Evolutionary conservation across 164 flowering plant genomes (phyloP).

Genomic region (Cinnamomum micranthum): DNA sequence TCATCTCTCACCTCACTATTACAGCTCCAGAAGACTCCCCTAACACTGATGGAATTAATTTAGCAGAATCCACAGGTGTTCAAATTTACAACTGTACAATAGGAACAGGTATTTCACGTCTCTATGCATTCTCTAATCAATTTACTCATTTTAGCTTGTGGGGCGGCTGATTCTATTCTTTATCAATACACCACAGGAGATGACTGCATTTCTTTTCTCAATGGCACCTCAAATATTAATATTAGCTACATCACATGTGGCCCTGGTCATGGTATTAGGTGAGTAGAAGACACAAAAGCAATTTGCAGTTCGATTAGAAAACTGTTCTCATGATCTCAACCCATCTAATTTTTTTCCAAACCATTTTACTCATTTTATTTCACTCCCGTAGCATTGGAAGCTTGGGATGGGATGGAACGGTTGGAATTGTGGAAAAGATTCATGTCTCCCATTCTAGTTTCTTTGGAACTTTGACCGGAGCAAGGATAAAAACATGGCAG

Average conservation of each 20-base stretch:
- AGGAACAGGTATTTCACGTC: not conserved
- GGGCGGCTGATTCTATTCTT: too few relatives aligned
- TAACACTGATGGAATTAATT: conserved; percentile 6
- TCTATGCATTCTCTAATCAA: not conserved
- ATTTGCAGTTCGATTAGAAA: too few relatives aligned
- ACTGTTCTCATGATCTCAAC: too few relatives aligned
- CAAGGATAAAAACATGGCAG: conserved; percentile 42
- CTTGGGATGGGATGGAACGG: conserved; percentile 17
- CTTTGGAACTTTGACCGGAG: conserved; percentile 23
- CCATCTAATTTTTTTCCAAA: too few relatives aligned
- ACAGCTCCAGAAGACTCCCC: conserved; percentile 32
- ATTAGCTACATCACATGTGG: too few relatives aligned
- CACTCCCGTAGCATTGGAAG: conserved; percentile 26
- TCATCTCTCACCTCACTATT: conserved; percentile 17
- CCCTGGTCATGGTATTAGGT: too few relatives aligned
- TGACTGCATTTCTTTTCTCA: too few relatives aligned
- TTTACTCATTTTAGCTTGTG: too few relatives aligned
- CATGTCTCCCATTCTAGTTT: conserved; percentile 20
- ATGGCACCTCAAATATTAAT: too few relatives aligned
- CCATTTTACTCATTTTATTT: too few relatives aligned
- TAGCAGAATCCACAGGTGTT: conserved; percentile 13
- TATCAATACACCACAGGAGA: too few relatives aligned
- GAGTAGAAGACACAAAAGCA: not conserved
- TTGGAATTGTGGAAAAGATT: conserved; percentile 18
- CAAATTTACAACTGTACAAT: not conserved